Conservation (phyloP, 75 land plant species). For the Selaginella tamariscina region DNA sequence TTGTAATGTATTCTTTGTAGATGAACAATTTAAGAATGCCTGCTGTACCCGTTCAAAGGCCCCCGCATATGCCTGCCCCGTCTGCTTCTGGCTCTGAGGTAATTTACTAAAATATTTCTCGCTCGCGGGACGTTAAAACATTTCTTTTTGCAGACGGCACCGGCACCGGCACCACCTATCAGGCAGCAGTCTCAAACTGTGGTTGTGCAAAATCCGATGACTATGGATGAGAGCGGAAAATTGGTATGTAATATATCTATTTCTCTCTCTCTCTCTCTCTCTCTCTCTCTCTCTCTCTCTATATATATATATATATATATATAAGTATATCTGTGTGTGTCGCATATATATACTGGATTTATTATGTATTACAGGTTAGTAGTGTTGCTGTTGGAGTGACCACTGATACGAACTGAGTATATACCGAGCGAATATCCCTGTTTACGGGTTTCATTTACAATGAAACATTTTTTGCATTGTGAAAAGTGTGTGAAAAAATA, state of each 20-base stretch:
- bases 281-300: too few species aligned
- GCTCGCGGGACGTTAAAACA: background rate
- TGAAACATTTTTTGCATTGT: too few species aligned
- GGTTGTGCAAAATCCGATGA: conserved; percentile 95
- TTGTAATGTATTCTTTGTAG: background rate
- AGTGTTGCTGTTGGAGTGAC: conserved; percentile 78
- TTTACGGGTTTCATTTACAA: too few species aligned
- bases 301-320: too few species aligned
- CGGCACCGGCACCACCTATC: conserved; percentile 15
- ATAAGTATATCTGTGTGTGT: too few species aligned
- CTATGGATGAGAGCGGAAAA: conserved; percentile 84
- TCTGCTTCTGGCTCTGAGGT: conserved; percentile 1
- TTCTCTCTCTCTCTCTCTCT: background rate
- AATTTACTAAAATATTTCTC: conserved; percentile 8
- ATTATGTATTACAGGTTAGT: conserved; percentile 37
- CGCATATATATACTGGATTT: background rate
- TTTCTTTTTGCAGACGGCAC: conserved; percentile 20
- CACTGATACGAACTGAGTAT: conserved; percentile 39
- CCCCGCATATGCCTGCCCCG: conserved; percentile 19
- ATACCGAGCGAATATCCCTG: background rate
- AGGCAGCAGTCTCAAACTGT: conserved; percentile 59
- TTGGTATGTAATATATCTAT: conserved; percentile 33
- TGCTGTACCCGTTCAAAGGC: conserved; percentile 25
- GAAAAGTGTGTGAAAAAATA: too few species aligned
- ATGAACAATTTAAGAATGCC: conserved; percentile 26